A percentile compares a stretch with the other conserved stretches of the same genome.
Conservation (phyloP, 1,284 basidiomycete genomes). For the Porphyrellus sp. region DNA sequence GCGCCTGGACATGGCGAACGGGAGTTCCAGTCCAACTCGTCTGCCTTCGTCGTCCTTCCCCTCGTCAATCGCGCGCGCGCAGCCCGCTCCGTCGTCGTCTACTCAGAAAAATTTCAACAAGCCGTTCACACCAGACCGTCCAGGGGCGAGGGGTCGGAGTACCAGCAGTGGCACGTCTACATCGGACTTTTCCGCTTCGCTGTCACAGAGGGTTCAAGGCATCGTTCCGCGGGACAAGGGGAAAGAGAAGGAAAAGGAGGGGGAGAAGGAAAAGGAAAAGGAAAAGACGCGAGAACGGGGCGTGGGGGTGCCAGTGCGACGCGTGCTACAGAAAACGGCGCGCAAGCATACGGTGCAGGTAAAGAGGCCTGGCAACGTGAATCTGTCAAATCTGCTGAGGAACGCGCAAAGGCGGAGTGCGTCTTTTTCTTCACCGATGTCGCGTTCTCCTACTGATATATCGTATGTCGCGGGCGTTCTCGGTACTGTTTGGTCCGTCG, state of each 20-base stretch:
- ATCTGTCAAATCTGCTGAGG: slow-evolving; percentile 14
- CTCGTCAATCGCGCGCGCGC: slow-evolving; percentile 3
- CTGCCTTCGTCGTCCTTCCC: background rate
- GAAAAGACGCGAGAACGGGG: background rate
- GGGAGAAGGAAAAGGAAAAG: background rate
- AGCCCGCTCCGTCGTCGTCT: background rate
- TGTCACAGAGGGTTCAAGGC: slow-evolving; percentile 21
- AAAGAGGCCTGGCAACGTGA: slow-evolving; percentile 5
- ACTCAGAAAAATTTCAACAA: background rate
- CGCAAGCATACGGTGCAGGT: slow-evolving; percentile 20
- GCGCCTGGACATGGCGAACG: slow-evolving; percentile 23
- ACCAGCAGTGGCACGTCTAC: slow-evolving; percentile 11
- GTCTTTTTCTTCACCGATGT: slow-evolving; percentile 1
- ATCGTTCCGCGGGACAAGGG: slow-evolving; percentile 3
- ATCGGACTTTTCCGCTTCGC: slow-evolving; percentile 14
- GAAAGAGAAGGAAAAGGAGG: background rate
- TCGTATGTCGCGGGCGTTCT: background rate
- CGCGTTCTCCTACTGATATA: background rate
- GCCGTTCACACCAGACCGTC: background rate
- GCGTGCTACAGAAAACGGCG: slow-evolving; percentile 8
- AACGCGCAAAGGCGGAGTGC: slow-evolving; percentile 21
- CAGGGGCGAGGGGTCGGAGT: background rate
- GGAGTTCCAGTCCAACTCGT: background rate
- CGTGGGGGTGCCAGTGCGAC: background rate
- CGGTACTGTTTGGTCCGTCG: no score